phyloP scores from a whole-genome alignment of 345 rosid species.

The Cardamine resedifolia region DNA sequence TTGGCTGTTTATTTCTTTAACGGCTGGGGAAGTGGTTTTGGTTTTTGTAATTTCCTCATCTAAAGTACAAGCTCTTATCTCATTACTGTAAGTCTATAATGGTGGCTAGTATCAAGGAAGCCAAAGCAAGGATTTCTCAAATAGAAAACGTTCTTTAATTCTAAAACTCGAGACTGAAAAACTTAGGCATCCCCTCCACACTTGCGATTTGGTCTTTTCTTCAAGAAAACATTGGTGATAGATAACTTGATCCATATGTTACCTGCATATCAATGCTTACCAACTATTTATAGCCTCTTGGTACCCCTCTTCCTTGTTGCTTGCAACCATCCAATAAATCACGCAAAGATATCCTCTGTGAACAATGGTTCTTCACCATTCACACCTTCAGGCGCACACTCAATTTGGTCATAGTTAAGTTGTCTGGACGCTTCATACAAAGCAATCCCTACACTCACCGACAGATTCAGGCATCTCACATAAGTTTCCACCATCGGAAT shows the following conservation, averaged over 20 bases:
- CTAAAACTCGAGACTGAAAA: not conserved
- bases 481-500: constrained; percentile 94
- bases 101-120: not conserved
- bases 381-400: constrained; percentile 39
- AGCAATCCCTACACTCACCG: constrained; percentile 90
- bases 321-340: constrained; percentile 8
- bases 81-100: not conserved
- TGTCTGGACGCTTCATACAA: constrained; percentile 91
- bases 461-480: constrained; percentile 88
- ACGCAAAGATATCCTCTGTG: constrained; percentile 73
- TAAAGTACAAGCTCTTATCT: not conserved
- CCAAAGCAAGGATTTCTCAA: not conserved
- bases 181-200: not conserved
- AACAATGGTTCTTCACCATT: constrained; percentile 41
- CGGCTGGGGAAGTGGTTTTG: not conserved
- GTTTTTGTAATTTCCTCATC: not conserved
- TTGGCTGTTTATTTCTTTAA: not conserved
- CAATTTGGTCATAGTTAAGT: constrained; percentile 72
- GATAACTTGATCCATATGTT: not conserved
- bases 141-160: not conserved
- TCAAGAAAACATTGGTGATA: not conserved
- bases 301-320: not conserved
- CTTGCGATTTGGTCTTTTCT: not conserved
- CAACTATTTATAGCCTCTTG: not conserved
- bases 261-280: not conserved